Percentiles rank a stretch among this genome's conserved stretches.
phyloP scores from a whole-genome alignment of 2,329 filamentous ascomycete genomes.

The Ophiostoma pallidulum region DNA sequence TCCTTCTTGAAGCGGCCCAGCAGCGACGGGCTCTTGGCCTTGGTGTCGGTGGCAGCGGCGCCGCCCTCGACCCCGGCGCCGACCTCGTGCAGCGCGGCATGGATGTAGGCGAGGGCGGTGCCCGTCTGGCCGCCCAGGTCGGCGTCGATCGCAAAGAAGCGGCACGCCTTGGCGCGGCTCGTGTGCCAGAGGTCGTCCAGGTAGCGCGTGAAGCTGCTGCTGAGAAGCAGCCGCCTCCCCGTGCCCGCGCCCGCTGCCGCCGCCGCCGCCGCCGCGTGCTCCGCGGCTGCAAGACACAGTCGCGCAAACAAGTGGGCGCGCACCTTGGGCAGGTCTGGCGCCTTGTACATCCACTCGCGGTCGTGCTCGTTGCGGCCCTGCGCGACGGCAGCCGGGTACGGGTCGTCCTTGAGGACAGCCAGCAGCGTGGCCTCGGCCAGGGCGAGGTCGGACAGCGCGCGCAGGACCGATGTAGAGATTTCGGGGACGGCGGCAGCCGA shows the following conservation, averaged over 20 bases:
- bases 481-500: slow-evolving; percentile 48
- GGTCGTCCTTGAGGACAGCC: slow-evolving; percentile 87
- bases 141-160: slow-evolving; percentile 84
- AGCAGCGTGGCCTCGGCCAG: slow-evolving; percentile 84
- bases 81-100: slow-evolving; percentile 65
- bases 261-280: slow-evolving; percentile 58
- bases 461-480: slow-evolving; percentile 41
- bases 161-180: slow-evolving; percentile 72
- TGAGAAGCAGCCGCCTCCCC: too few species aligned
- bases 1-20: slow-evolving; percentile 61
- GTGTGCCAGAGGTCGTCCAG: slow-evolving; percentile 65
- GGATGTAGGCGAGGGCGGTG: slow-evolving; percentile 77
- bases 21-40: slow-evolving; percentile 23
- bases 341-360: slow-evolving; percentile 93
- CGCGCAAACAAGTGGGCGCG: slow-evolving; percentile 80
- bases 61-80: slow-evolving; percentile 38
- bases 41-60: slow-evolving; percentile 27
- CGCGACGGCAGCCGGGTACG: slow-evolving; percentile 73
- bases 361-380: slow-evolving; percentile 75
- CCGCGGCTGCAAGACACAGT: slow-evolving; percentile 76
- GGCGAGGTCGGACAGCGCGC: slow-evolving; percentile 55
- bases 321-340: slow-evolving; percentile 79
- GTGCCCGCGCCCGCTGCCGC: slow-evolving; percentile 42
- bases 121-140: slow-evolving; percentile 75
- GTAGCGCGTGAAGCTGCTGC: slow-evolving; percentile 63